A percentile compares a stretch with the other conserved stretches of the same genome.
phyloP scores from a whole-genome alignment of 2,329 filamentous ascomycete genomes.

The Xylariaceae sp. region DNA sequence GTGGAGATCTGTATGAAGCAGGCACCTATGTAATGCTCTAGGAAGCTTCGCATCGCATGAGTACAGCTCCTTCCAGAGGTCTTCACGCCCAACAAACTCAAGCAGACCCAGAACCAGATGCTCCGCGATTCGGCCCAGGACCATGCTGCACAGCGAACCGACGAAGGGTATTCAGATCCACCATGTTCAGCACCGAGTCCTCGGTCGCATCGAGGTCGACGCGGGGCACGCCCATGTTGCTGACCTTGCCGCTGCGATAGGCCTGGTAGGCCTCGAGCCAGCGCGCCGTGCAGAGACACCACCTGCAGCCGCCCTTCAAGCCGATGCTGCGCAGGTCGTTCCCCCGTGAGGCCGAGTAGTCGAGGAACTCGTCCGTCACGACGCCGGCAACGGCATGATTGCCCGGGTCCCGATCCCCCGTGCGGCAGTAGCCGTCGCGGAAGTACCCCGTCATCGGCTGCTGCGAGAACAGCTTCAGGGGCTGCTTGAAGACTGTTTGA shows the following conservation, averaged over 20 bases:
- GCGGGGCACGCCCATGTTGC: conserved; percentile 27
- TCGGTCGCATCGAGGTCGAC: conserved; percentile 48
- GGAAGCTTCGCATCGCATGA: no score
- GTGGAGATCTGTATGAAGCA: no score
- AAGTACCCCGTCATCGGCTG: conserved; percentile 56
- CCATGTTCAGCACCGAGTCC: conserved; percentile 43
- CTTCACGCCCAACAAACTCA: not conserved
- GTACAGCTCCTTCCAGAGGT: no score
- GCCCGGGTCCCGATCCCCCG: conserved; percentile 46
- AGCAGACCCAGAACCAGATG: conserved; percentile 1
- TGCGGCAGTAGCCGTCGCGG: conserved; percentile 55
- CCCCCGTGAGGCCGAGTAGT: conserved; percentile 52
- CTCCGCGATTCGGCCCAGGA: conserved; percentile 10
- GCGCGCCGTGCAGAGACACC: conserved; percentile 55
- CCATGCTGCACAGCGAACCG: conserved; percentile 37
- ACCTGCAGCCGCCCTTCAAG: conserved; percentile 53
- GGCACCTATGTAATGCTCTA: no score
- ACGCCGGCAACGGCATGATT: conserved; percentile 56
- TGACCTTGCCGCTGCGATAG: conserved; percentile 37
- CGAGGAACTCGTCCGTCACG: conserved; percentile 56
- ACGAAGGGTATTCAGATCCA: conserved; percentile 43
- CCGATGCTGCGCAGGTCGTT: conserved; percentile 52
- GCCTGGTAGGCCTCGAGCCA: conserved; percentile 58
- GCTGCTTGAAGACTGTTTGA: conserved; percentile 50
- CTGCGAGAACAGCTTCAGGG: conserved; percentile 52